Base-by-base conservation (phyloP, 805 yeast genomes). In the Clavispora fructus region DNA sequence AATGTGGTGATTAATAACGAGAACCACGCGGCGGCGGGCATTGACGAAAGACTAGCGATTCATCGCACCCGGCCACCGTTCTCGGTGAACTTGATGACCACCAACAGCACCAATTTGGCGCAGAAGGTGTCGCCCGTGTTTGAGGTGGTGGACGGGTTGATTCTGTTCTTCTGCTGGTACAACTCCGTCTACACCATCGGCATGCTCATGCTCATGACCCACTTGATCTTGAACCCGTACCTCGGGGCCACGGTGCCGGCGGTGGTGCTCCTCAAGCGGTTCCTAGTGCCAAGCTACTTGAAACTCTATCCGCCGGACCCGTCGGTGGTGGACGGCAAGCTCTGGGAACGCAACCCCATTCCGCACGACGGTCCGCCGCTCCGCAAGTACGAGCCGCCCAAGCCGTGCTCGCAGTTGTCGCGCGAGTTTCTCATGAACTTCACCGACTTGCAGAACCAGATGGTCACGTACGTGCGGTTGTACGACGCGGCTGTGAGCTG, bases 401-500 rank as follows among this genome's bases (percentile, higher is more conserved):
- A 78, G 49, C 94, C 95, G 0, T 86, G 83, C 7, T 85, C 91
- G 5, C 89, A 88, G 61, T 71, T 86, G 42, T 82, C 91, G 29
- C 72, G 86, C 45, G 96, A 89, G 60, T 89, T 88, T 59, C 64
- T 84, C 17, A 60, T 88, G 46, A 89, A 89, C 60, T 69, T 87
- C 56, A 87, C 95, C 1, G 96, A 89, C 67, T 69, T 88, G 48
- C 96, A 89, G 59, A 89, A 89, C 60, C 84, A 82, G 57, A 83
- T 86, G 87, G 59, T 82, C 28, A 57, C 82, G 12, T 87, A 83
- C 60, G 82, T 85, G 9, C 61, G 68, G 11, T 64, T 71, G 0
- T 88, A 82, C 74, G 92, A 89, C 63, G 71, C 73, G 19, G 42
- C 79, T 5, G 68, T 73, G 17, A 64, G 70, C 54, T 46, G 78